These are phyloP conservation scores for Phaeosphaeriaceae sp. DNA, from an alignment of 2,329 filamentous ascomycete genomes.

Conservation along the genomic window DNA sequence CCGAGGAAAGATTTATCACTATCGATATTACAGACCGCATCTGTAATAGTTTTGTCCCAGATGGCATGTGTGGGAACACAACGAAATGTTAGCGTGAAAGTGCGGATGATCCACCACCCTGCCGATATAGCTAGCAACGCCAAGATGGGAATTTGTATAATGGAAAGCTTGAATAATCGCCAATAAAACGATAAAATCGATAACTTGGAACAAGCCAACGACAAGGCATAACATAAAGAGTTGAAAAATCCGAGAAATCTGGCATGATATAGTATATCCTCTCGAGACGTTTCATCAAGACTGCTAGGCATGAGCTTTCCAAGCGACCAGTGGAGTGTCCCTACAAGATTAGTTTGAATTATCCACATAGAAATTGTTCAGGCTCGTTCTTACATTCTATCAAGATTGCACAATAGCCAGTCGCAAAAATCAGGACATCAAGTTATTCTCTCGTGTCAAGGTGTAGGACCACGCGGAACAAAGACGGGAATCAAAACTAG, in stretches of 20 bases:
- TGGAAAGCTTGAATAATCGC: slow-evolving; percentile 10
- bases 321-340: slow-evolving; percentile 7
- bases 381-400: slow-evolving; percentile 2
- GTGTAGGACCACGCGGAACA: too few species aligned
- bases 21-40: slow-evolving; percentile 9
- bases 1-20: slow-evolving; percentile 8
- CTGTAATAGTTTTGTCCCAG: slow-evolving; percentile 7
- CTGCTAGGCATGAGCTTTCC: slow-evolving; percentile 4
- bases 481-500: too few species aligned
- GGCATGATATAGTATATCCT: slow-evolving; percentile 11
- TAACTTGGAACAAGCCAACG: slow-evolving; percentile 8
- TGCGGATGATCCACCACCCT: slow-evolving; percentile 8
- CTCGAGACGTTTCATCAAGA: slow-evolving; percentile 2
- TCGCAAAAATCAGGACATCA: slow-evolving; percentile 3
- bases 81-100: slow-evolving; percentile 11
- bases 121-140: neutral
- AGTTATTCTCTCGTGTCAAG: too few species aligned
- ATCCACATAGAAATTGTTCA: neutral
- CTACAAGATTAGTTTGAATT: neutral
- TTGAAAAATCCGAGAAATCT: slow-evolving; percentile 10
- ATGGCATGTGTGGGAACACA: slow-evolving; percentile 9
- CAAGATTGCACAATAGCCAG: slow-evolving; percentile 6
- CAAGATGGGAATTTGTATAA: slow-evolving; percentile 6
- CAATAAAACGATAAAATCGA: slow-evolving; percentile 13
- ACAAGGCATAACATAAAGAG: slow-evolving; percentile 11